Evolutionary conservation across 2,329 filamentous ascomycete genomes (phyloP).

Genomic region (Rachicladosporium sp.): DNA sequence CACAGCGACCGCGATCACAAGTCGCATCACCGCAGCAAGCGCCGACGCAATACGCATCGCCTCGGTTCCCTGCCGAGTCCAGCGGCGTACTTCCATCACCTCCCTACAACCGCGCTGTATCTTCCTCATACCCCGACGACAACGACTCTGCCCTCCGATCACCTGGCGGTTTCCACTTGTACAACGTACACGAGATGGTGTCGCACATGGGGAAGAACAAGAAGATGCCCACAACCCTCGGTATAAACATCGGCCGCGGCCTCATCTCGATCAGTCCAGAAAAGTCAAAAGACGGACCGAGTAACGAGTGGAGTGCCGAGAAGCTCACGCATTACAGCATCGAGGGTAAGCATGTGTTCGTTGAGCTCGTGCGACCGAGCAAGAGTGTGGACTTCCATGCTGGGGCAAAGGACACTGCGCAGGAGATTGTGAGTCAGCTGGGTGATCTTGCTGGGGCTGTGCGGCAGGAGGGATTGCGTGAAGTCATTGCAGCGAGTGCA

Average conservation of each 20-base stretch:
- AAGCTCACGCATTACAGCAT: slow-evolving; percentile 96
- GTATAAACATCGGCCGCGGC: slow-evolving; percentile 82
- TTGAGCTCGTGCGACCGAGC: slow-evolving; percentile 82
- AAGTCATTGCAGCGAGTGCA: slow-evolving; percentile 71
- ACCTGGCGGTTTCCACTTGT: slow-evolving; percentile 79
- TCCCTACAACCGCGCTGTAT: slow-evolving; percentile 35
- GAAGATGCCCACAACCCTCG: slow-evolving; percentile 94
- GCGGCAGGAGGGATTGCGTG: slow-evolving; percentile 68
- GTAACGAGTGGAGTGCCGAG: slow-evolving; percentile 87
- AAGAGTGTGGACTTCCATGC: slow-evolving; percentile 96
- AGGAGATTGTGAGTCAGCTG: slow-evolving; percentile 78
- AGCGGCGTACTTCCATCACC: slow-evolving; percentile 39
- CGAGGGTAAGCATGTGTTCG: slow-evolving; percentile 94
- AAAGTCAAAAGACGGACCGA: slow-evolving; percentile 66
- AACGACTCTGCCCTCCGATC: slow-evolving; percentile 26
- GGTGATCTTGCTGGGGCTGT: slow-evolving; percentile 81
- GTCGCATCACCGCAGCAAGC: slow-evolving; percentile 32
- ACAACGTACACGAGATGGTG: slow-evolving; percentile 95
- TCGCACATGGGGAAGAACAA: slow-evolving; percentile 94
- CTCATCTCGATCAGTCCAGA: slow-evolving; percentile 85
- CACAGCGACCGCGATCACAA: slow-evolving; percentile 48
- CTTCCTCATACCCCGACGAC: slow-evolving; percentile 9
- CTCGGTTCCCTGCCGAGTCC: slow-evolving; percentile 23
- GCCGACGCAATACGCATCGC: slow-evolving; percentile 10
- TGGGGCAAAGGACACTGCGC: slow-evolving; percentile 89